Percentiles rank a stretch among this genome's conserved stretches.
Evolutionary conservation across 805 yeast species (phyloP).

Genomic region (Wickerhamiella azyma): DNA sequence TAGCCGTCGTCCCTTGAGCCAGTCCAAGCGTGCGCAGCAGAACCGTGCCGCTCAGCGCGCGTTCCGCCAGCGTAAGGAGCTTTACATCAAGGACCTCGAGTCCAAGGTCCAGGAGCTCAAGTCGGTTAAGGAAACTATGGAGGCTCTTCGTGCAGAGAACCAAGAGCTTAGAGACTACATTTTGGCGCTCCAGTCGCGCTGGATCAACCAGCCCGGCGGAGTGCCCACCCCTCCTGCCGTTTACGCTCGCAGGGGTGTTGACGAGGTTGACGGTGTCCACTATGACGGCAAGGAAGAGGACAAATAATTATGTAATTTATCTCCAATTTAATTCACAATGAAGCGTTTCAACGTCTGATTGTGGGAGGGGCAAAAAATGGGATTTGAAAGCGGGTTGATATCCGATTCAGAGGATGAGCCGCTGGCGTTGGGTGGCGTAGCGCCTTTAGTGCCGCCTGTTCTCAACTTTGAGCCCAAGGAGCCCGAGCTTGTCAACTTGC

Average conservation of each 20-base stretch:
- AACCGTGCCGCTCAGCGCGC: constrained; percentile 88
- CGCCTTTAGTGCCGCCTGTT: not conserved
- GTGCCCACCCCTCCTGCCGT: constrained; percentile 34
- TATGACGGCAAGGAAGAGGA: constrained; percentile 20
- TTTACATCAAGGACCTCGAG: constrained; percentile 69
- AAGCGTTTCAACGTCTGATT: not conserved
- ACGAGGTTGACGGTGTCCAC: constrained; percentile 17
- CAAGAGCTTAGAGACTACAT: constrained; percentile 59
- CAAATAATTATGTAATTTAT: constrained; percentile 11
- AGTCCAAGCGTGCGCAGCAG: constrained; percentile 79
- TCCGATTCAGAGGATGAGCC: constrained; percentile 4
- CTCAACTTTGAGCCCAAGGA: not conserved
- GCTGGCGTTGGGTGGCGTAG: not conserved
- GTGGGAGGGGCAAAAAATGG: not conserved
- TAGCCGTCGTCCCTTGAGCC: constrained; percentile 35
- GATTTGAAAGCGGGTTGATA: not conserved
- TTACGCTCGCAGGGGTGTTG: constrained; percentile 19
- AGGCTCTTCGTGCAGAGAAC: constrained; percentile 56
- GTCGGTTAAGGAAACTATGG: constrained; percentile 49
- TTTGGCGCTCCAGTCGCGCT: constrained; percentile 50
- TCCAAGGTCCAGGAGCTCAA: constrained; percentile 49
- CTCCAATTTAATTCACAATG: not conserved
- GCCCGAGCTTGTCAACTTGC: not conserved
- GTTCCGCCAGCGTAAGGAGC: constrained; percentile 72
- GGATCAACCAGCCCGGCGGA: constrained; percentile 39